Base-by-base conservation (phyloP, 2,329 filamentous ascomycete species). In the Corinectria fuckeliana region DNA sequence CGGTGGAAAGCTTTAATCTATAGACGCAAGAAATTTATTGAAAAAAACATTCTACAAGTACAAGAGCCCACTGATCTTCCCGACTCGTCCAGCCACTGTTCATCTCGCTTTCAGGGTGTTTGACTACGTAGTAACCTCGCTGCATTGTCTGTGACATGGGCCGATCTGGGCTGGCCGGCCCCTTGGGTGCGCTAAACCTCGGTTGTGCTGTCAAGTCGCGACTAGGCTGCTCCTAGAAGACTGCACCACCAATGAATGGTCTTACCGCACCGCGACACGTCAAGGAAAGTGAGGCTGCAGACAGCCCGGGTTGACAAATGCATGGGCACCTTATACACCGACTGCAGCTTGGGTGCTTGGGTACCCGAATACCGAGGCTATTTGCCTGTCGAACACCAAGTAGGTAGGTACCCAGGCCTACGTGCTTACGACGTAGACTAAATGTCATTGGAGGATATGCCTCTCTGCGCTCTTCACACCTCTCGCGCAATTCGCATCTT, bases 141-240 rank as follows among this genome's bases (percentile, higher is more conserved):
- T 20, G 44, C 25, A 41, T 9, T 41, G 18, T n/a, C 18, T 36
- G 30, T 34, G 52, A 42, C 25, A 14, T 14, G 5, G 23, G 26
- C 14, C n/a, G 52, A 42, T 49, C 44, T 26, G 25, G 30, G 42
- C 20, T 55, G 18, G 32, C 51, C 42, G 32, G 39, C 41, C 42
- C 9, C 51, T 41, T 16, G 18, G 42, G 5, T 32, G n/a, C 13
- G 10, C 34, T 42, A 13, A 25, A 18, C 21, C 6, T 23, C 21
- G 28, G 44, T 23, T 41, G n/a, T 25, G 52, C 38, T 55, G 34
- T 48, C 45, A 14, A 18, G 16, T 38, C 21, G 38, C 30, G 30
- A 55, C 51, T 23, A 45, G 21, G 50, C 50, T 53, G 21, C 39
- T 45, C 50, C 50, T 53, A 36, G 50, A 9, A 53, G 11, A 34